These are phyloP conservation scores for Cichorium intybus DNA, from an alignment of 140 eudicot genomes.

Conservation along the genomic window DNA sequence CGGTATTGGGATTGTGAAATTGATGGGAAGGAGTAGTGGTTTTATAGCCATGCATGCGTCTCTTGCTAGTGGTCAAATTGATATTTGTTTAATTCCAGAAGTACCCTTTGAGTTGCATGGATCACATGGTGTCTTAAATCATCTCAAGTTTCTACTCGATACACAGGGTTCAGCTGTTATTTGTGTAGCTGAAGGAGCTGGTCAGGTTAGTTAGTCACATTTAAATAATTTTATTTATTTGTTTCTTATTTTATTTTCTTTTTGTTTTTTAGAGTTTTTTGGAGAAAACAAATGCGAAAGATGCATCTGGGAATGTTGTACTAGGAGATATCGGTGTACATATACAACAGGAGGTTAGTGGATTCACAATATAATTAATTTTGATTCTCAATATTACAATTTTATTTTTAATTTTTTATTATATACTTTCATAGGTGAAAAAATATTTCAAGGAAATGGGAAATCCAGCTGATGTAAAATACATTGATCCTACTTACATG, in stretches of 20 bases:
- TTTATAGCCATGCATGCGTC: conserved; percentile 99
- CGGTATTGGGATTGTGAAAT: conserved; percentile 89
- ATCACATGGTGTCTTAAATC: conserved; percentile 90
- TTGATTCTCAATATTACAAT: no score
- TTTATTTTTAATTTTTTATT: no score
- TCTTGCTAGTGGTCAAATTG: conserved; percentile 99
- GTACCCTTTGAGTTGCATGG: conserved; percentile 91
- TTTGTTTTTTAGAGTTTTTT: conserved; percentile 53
- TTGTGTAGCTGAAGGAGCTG: conserved; percentile 99
- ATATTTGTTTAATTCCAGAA: conserved; percentile 97
- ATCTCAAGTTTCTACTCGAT: conserved; percentile 81
- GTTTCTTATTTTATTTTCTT: background rate
- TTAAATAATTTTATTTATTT: background rate
- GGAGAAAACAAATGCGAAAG: conserved; percentile 88
- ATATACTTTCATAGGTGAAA: conserved; percentile 37
- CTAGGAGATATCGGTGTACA: conserved; percentile 93
- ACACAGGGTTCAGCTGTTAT: conserved; percentile 96
- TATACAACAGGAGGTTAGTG: conserved; percentile 78
- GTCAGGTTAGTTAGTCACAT: conserved; percentile 55
- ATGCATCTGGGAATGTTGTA: conserved; percentile 88
- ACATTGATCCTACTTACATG: conserved; percentile 98
- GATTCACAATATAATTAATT: background rate
- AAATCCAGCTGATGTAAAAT: conserved; percentile 88
- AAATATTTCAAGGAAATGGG: conserved; percentile 82
- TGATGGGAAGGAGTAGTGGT: conserved; percentile 99